phyloP scores from a whole-genome alignment of 257 asterid species.

The Craterostigma plantagineum region DNA sequence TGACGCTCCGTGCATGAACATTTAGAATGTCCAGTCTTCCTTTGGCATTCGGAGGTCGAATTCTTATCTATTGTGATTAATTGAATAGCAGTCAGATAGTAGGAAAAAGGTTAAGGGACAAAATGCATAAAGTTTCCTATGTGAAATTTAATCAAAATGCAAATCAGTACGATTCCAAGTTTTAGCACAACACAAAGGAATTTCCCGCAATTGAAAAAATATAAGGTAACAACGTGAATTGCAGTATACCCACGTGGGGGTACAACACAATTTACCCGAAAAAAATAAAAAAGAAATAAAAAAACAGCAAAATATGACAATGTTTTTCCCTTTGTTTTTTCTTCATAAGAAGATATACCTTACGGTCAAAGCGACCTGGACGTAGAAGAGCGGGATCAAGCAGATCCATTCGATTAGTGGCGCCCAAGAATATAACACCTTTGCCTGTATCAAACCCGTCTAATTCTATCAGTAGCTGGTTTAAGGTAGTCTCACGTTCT shows the following conservation, averaged over 20 bases:
- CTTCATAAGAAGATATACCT: slow-evolving; percentile 22
- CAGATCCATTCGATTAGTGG: slow-evolving; percentile 92
- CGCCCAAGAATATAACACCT: slow-evolving; percentile 96
- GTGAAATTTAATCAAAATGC: too few species aligned
- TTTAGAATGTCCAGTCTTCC: slow-evolving; percentile 82
- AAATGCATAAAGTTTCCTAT: too few species aligned
- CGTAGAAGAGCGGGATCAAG: slow-evolving; percentile 99
- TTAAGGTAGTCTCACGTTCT: slow-evolving; percentile 95
- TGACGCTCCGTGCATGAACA: slow-evolving; percentile 86
- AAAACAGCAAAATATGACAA: too few species aligned
- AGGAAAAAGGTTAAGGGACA: too few species aligned
- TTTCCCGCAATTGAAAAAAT: too few species aligned
- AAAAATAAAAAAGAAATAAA: too few species aligned
- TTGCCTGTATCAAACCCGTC: slow-evolving; percentile 99
- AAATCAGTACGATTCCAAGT: too few species aligned
- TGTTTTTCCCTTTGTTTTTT: too few species aligned
- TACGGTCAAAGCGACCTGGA: slow-evolving; percentile 99
- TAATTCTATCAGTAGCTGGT: slow-evolving; percentile 89
- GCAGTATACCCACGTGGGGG: slow-evolving; percentile 4
- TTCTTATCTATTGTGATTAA: slow-evolving; percentile 32
- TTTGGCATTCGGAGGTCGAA: slow-evolving; percentile 89
- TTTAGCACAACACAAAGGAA: too few species aligned
- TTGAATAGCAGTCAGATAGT: not conserved
- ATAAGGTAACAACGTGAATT: not conserved
- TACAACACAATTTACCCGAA: too few species aligned